These are phyloP conservation scores for Wallacemonas sp. DNA, from an alignment of 208 protist genomes.

Conservation along the genomic window DNA sequence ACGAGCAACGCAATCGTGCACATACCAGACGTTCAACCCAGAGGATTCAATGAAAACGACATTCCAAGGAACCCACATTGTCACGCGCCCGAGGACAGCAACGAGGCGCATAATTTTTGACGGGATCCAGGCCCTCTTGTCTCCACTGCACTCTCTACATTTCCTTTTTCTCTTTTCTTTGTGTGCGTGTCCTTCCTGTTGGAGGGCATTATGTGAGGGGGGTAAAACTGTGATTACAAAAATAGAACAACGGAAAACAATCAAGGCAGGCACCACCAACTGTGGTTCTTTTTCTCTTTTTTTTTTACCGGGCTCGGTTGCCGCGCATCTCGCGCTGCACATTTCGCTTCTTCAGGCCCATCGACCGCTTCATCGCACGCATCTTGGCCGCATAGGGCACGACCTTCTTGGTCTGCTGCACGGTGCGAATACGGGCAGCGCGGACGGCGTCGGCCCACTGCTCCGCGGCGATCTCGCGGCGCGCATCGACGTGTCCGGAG, in stretches of 20 bases:
- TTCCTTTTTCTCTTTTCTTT: no score
- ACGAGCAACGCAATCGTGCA: no score
- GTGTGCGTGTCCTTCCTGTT: neutral
- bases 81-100: no score
- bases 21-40: no score
- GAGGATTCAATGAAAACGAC: no score
- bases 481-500: slow-evolving; percentile 51
- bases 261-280: no score
- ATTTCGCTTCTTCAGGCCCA: slow-evolving; percentile 53
- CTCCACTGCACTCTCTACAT: no score
- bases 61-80: no score
- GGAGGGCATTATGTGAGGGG: no score
- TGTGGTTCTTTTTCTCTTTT: neutral
- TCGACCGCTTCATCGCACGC: slow-evolving; percentile 34
- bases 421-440: slow-evolving; percentile 55
- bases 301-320: slow-evolving; percentile 52
- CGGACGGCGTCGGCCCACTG: slow-evolving; percentile 83
- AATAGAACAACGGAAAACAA: neutral
- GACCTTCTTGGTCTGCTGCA: slow-evolving; percentile 73
- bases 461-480: slow-evolving; percentile 66
- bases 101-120: no score
- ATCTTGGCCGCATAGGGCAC: slow-evolving; percentile 71
- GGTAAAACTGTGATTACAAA: no score
- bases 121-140: no score
- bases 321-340: slow-evolving; percentile 54